Percentiles rank a stretch among this genome's conserved stretches.
phyloP scores from a whole-genome alignment of 2,329 filamentous ascomycete genomes.

The Calycina herbarum region DNA sequence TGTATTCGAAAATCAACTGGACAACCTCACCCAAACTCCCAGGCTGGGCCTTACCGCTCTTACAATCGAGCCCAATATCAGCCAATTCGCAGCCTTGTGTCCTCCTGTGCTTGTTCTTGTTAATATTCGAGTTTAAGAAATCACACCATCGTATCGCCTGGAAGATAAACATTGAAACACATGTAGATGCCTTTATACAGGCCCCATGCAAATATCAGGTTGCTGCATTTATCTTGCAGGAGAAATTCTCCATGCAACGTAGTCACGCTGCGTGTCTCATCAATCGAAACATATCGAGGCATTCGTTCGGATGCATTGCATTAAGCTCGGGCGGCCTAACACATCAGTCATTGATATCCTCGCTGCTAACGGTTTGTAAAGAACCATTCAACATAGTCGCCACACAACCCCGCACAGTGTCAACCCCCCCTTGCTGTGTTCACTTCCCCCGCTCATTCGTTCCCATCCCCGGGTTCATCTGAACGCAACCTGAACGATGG shows the following conservation, averaged over 20 bases:
- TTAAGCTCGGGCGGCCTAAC: not conserved
- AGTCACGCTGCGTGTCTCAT: not conserved
- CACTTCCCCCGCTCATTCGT: not conserved
- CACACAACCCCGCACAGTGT: not conserved
- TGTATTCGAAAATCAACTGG: slow-evolving; percentile 3
- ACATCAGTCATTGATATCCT: not conserved
- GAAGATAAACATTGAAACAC: not conserved
- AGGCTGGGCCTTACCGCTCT: slow-evolving; percentile 14
- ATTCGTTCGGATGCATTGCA: not conserved
- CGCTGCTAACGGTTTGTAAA: not conserved
- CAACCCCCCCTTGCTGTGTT: not conserved
- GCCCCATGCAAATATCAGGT: not conserved
- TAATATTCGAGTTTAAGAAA: no score
- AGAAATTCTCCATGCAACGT: not conserved
- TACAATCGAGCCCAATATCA: not conserved
- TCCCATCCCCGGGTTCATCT: not conserved
- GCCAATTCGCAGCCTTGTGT: slow-evolving; percentile 6
- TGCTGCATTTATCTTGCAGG: not conserved
- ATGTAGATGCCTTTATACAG: not conserved
- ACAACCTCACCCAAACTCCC: slow-evolving; percentile 1
- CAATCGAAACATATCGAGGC: not conserved
- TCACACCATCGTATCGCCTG: no score
- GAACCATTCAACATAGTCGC: not conserved
- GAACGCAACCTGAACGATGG: not conserved
- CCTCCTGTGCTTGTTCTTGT: not conserved